A percentile compares a stretch with the other conserved stretches of the same genome.
Conservation (phyloP, 176 grass and related monocot genomes). For the Eleusine indica region DNA sequence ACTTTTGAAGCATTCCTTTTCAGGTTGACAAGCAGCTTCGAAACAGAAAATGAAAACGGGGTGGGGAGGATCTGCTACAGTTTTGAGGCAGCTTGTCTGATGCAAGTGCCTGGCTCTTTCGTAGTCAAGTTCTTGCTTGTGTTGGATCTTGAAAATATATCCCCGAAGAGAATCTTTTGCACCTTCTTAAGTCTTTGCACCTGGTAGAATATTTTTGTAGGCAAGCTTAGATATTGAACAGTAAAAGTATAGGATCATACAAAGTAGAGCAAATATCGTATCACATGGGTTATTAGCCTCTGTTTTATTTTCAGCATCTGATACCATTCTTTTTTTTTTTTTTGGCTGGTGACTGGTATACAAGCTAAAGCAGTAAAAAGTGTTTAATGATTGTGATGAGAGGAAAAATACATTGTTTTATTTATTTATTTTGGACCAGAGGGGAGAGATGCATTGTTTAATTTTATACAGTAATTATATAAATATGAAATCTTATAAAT, state of each 20-base stretch:
- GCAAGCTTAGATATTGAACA: slow-evolving; percentile 34
- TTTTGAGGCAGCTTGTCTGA: slow-evolving; percentile 45
- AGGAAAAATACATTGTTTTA: background rate
- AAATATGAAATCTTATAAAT: background rate
- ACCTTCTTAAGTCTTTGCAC: slow-evolving; percentile 42
- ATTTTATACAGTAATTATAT: background rate
- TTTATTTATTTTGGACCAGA: background rate
- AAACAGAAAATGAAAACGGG: slow-evolving; percentile 12
- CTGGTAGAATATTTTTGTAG: slow-evolving; percentile 46
- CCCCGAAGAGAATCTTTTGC: slow-evolving; percentile 33
- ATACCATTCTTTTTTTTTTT: background rate
- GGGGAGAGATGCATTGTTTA: background rate
- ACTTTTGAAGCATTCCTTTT: slow-evolving; percentile 28
- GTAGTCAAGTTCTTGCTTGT: slow-evolving; percentile 42
- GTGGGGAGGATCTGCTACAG: slow-evolving; percentile 40
- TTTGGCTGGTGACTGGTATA: background rate
- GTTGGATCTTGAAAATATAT: slow-evolving; percentile 38
- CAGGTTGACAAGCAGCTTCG: slow-evolving; percentile 43
- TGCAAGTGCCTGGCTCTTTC: slow-evolving; percentile 27
- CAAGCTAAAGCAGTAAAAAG: slow-evolving; percentile 1
- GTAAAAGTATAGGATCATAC: slow-evolving; percentile 27
- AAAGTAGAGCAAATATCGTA: slow-evolving; percentile 43
- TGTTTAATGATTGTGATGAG: background rate
- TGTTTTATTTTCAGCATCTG: background rate
- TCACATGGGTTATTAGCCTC: background rate